These are phyloP conservation scores for Lumnitzera littorea DNA, from an alignment of 345 rosid genomes.

Conservation along the genomic window DNA sequence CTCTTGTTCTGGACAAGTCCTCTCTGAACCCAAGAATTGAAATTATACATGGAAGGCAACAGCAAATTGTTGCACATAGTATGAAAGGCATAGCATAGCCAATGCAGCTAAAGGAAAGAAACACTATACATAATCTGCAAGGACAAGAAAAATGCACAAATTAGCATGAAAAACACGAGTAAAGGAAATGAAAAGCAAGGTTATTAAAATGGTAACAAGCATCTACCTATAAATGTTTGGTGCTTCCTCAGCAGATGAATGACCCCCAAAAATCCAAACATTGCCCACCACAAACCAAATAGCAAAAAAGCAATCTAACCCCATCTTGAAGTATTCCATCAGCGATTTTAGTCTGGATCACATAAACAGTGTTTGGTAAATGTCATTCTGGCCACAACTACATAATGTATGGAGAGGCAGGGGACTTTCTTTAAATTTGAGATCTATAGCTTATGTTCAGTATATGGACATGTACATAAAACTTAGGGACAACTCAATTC, in stretches of 20 bases:
- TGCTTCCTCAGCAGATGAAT: conserved; percentile 74
- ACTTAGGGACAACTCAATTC: too few species aligned
- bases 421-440: too few species aligned
- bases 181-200: neutral
- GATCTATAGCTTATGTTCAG: too few species aligned
- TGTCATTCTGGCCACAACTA: neutral
- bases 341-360: conserved; percentile 62
- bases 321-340: conserved; percentile 93
- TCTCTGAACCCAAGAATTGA: conserved; percentile 91
- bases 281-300: conserved; percentile 99
- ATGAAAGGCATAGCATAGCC: conserved; percentile 99
- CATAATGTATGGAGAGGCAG: neutral
- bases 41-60: conserved; percentile 93
- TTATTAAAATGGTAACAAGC: neutral
- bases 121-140: conserved; percentile 93
- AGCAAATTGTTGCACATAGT: conserved; percentile 93
- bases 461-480: too few species aligned
- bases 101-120: conserved; percentile 87
- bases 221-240: conserved; percentile 92
- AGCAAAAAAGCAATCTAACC: conserved; percentile 95
- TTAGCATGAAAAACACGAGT: too few species aligned
- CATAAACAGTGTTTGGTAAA: conserved; percentile 9
- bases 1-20: conserved; percentile 77
- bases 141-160: neutral
- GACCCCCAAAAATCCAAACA: conserved; percentile 98